Conservation (phyloP, 2,329 filamentous ascomycete species). For the Didymella keratinophila region DNA sequence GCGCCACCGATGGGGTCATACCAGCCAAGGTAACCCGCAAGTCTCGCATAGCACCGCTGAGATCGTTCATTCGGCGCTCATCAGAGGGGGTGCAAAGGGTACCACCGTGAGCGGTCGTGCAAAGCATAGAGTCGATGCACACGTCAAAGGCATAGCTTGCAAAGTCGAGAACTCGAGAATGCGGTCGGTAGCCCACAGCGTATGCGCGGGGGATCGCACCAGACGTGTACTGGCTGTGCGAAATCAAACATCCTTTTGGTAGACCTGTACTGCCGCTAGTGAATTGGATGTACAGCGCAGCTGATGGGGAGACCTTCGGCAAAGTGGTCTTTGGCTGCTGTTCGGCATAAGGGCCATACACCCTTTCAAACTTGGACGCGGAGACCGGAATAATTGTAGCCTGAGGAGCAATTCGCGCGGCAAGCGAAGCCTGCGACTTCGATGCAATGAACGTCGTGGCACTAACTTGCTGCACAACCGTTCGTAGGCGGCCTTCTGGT, state of each 20-base stretch:
- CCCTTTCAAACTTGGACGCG: conserved; percentile 40
- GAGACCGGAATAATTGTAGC: conserved; percentile 47
- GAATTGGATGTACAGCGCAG: conserved; percentile 47
- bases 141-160: conserved; percentile 51
- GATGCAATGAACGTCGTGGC: conserved; percentile 42
- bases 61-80: conserved; percentile 58
- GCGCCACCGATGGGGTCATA: conserved; percentile 49
- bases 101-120: conserved; percentile 43
- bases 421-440: conserved; percentile 40
- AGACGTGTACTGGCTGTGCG: conserved; percentile 47
- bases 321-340: conserved; percentile 40
- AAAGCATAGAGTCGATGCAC: conserved; percentile 48
- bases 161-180: conserved; percentile 49
- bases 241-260: conserved; percentile 48
- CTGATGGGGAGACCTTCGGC: conserved; percentile 36
- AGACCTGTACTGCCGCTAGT: conserved; percentile 48
- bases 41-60: conserved; percentile 52
- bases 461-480: conserved; percentile 43
- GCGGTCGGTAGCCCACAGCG: conserved; percentile 43
- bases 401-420: conserved; percentile 38
- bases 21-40: conserved; percentile 46
- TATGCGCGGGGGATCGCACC: conserved; percentile 46
- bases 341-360: conserved; percentile 38
- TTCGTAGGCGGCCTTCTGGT: conserved; percentile 44
- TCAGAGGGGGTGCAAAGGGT: conserved; percentile 53